Percentiles rank a stretch among this genome's conserved stretches.
These are phyloP conservation scores for Pyracantha coccinea DNA, from an alignment of 331 rosid species.

Conservation along the genomic window DNA sequence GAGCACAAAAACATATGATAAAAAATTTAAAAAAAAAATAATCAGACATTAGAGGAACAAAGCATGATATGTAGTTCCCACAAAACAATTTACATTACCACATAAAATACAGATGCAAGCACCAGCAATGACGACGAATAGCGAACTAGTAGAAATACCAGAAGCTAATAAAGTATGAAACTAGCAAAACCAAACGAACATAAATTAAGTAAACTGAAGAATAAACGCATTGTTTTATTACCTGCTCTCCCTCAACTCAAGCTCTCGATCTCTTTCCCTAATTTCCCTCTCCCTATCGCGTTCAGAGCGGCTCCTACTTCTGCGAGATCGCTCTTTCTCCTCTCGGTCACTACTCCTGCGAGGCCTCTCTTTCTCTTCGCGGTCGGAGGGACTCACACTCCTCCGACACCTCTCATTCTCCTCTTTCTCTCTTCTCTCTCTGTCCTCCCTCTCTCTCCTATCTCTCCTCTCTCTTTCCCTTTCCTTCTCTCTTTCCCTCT, in stretches of 20 bases:
- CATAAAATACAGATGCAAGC: background rate
- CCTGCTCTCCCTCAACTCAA: constrained; percentile 71
- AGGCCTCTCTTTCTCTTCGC: constrained; percentile 24
- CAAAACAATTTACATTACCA: background rate
- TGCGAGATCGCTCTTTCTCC: constrained; percentile 36
- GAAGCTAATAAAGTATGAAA: background rate
- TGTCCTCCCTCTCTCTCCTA: constrained; percentile 16
- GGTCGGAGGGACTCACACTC: constrained; percentile 41
- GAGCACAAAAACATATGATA: background rate
- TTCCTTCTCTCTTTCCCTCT: constrained; percentile 16
- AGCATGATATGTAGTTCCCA: background rate
- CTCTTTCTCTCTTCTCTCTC: constrained; percentile 19
- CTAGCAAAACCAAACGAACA: background rate
- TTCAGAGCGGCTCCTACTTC: constrained; percentile 41
- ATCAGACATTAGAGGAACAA: background rate
- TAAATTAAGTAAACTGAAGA: background rate
- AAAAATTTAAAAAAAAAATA: too few species aligned
- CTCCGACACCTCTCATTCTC: constrained; percentile 39
- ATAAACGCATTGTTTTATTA: constrained; percentile 6
- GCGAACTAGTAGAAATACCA: background rate
- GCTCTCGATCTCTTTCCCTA: constrained; percentile 52
- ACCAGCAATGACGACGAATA: background rate
- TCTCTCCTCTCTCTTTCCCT: constrained; percentile 13
- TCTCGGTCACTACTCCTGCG: constrained; percentile 49
- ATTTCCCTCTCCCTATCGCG: constrained; percentile 39